Percentiles rank a stretch among this genome's conserved stretches.
Conservation (phyloP, 2,329 filamentous ascomycete species). For the Hymenoscyphus fructigenus region DNA sequence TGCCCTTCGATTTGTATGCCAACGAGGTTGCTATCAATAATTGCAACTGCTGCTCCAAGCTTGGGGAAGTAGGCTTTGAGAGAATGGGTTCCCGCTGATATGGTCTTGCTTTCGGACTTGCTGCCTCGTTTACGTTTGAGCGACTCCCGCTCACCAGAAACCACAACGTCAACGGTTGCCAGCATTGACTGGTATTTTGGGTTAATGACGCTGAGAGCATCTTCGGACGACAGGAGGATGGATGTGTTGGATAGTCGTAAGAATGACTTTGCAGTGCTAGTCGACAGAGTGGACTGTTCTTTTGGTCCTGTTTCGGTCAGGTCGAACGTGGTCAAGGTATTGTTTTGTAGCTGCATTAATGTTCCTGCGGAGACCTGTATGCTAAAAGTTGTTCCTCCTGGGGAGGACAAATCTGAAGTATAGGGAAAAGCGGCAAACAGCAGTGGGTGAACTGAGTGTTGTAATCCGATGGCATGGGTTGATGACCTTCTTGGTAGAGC, state of each 20-base stretch:
- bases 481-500: slow-evolving; percentile 31
- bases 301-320: slow-evolving; percentile 62
- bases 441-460: slow-evolving; percentile 34
- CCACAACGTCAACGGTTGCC: slow-evolving; percentile 40
- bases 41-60: slow-evolving; percentile 63
- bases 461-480: slow-evolving; percentile 19
- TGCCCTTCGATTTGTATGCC: slow-evolving; percentile 69
- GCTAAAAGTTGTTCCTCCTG: slow-evolving; percentile 42
- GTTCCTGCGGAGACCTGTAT: slow-evolving; percentile 64
- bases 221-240: slow-evolving; percentile 58
- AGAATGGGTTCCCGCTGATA: slow-evolving; percentile 37
- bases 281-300: slow-evolving; percentile 53
- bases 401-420: slow-evolving; percentile 4
- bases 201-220: slow-evolving; percentile 64
- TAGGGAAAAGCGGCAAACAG: slow-evolving; percentile 26
- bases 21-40: slow-evolving; percentile 63
- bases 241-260: slow-evolving; percentile 66
- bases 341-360: slow-evolving; percentile 58
- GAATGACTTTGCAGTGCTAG: slow-evolving; percentile 59
- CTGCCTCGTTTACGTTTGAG: slow-evolving; percentile 31
- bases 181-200: slow-evolving; percentile 60
- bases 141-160: slow-evolving; percentile 16
- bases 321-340: slow-evolving; percentile 60
- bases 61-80: slow-evolving; percentile 64
- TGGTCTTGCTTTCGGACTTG: slow-evolving; percentile 12